Conservation (phyloP, 2,329 filamentous ascomycete species). For the Lachnellula hyalina region DNA sequence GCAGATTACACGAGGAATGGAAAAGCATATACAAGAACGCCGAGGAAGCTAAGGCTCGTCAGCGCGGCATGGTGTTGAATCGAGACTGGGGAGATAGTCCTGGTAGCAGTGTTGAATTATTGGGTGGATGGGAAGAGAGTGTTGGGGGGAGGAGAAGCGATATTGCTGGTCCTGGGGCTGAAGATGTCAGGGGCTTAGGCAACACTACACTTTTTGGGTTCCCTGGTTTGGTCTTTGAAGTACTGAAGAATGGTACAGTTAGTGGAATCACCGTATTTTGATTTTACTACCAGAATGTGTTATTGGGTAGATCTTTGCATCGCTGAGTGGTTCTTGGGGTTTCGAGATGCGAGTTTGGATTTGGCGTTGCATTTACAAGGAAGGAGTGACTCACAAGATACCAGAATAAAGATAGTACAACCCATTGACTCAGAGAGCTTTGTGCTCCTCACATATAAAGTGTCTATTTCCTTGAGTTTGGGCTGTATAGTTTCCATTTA, state of each 20-base stretch:
- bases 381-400: constrained; percentile 1
- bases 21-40: constrained; percentile 56
- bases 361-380: not conserved
- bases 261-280: constrained; percentile 86
- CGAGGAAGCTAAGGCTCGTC: constrained; percentile 45
- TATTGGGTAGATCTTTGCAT: constrained; percentile 2
- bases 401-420: not conserved
- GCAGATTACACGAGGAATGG: constrained; percentile 64
- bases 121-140: constrained; percentile 82
- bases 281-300: constrained; percentile 4
- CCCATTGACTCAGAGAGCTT: not conserved
- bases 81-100: constrained; percentile 88
- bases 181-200: constrained; percentile 52
- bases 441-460: not conserved
- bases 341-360: constrained; percentile 1
- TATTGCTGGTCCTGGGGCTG: constrained; percentile 39
- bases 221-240: constrained; percentile 90
- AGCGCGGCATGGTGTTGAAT: constrained; percentile 81
- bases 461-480: not conserved
- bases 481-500: not conserved
- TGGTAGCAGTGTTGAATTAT: constrained; percentile 75
- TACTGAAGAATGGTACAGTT: constrained; percentile 85
- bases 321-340: not conserved
- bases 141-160: constrained; percentile 37
- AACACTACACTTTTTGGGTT: constrained; percentile 90